Evolutionary conservation across 148 eudicot genomes (phyloP).

Genomic region (Fallopia convolvulus): DNA sequence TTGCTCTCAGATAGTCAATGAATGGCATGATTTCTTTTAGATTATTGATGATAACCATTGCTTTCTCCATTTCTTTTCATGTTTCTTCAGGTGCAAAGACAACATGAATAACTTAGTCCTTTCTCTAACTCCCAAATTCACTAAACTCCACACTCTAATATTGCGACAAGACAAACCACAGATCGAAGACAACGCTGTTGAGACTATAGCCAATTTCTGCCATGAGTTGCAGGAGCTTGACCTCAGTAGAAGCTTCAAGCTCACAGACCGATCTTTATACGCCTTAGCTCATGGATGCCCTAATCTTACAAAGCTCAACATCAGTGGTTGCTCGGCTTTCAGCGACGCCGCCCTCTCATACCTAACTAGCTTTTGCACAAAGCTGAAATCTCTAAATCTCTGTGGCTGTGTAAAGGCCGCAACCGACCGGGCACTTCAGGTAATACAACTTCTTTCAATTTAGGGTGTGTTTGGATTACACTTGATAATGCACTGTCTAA

Average conservation of each 20-base stretch:
- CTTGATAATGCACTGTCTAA: neutral
- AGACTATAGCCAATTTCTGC: slow-evolving; percentile 57
- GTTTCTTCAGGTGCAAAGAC: slow-evolving; percentile 61
- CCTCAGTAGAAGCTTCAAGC: slow-evolving; percentile 87
- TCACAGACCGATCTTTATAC: slow-evolving; percentile 71
- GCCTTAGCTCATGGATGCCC: slow-evolving; percentile 82
- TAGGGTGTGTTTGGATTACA: neutral
- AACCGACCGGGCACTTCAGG: slow-evolving; percentile 83
- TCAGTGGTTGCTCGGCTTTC: slow-evolving; percentile 79
- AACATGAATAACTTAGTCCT: slow-evolving; percentile 76
- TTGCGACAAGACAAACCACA: slow-evolving; percentile 88
- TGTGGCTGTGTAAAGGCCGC: slow-evolving; percentile 89
- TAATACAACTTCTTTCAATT: slow-evolving; percentile 13
- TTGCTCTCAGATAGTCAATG: too few relatives aligned
- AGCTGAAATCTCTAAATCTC: slow-evolving; percentile 65
- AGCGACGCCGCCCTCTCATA: slow-evolving; percentile 67
- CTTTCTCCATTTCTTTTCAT: neutral
- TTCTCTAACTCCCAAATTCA: slow-evolving; percentile 65
- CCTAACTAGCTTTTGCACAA: slow-evolving; percentile 53
- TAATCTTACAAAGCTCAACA: slow-evolving; percentile 65
- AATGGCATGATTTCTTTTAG: too few relatives aligned
- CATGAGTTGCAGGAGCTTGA: slow-evolving; percentile 78
- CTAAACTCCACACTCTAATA: slow-evolving; percentile 53
- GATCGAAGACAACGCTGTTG: slow-evolving; percentile 72
- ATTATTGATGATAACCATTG: too few relatives aligned